phyloP scores from a whole-genome alignment of 257 asterid species.

The Rubia yunnanensis region DNA sequence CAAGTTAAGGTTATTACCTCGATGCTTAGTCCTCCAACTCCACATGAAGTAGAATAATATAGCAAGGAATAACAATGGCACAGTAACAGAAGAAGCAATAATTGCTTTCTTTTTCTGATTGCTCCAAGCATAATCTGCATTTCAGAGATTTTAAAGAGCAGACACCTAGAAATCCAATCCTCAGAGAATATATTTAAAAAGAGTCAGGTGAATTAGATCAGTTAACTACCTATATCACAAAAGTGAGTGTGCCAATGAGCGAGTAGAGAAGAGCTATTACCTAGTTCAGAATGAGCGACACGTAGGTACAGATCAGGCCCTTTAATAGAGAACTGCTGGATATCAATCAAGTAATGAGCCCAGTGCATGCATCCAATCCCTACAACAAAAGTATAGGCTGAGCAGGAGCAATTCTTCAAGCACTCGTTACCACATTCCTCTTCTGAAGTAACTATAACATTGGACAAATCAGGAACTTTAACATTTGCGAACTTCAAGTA shows the following conservation, averaged over 20 bases:
- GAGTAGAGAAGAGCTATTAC: conserved; percentile 16
- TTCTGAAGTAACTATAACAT: conserved; percentile 14
- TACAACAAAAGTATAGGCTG: conserved; percentile 18
- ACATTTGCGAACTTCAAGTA: conserved; percentile 27
- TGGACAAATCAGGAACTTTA: conserved; percentile 35
- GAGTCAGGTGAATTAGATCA: no score
- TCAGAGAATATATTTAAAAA: neutral
- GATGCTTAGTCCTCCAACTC: conserved; percentile 27
- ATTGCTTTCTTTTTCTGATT: conserved; percentile 16
- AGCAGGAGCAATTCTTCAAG: conserved; percentile 19
- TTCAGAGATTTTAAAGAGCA: neutral
- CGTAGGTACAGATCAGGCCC: conserved; percentile 47
- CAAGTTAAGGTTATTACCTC: conserved; percentile 29
- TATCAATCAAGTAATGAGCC: conserved; percentile 27
- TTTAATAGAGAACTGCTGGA: conserved; percentile 21
- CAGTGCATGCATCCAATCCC: conserved; percentile 31
- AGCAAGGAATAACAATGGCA: conserved; percentile 15
- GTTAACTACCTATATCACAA: neutral
- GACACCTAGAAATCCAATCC: no score
- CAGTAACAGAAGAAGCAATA: conserved; percentile 21
- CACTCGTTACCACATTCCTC: conserved; percentile 32
- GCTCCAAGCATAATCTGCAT: conserved; percentile 17
- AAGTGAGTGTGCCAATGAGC: neutral
- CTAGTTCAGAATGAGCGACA: conserved; percentile 39
- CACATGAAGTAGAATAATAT: conserved; percentile 22